Conservation (phyloP, 495 filamentous ascomycete genomes). For the Xylaria curta region DNA sequence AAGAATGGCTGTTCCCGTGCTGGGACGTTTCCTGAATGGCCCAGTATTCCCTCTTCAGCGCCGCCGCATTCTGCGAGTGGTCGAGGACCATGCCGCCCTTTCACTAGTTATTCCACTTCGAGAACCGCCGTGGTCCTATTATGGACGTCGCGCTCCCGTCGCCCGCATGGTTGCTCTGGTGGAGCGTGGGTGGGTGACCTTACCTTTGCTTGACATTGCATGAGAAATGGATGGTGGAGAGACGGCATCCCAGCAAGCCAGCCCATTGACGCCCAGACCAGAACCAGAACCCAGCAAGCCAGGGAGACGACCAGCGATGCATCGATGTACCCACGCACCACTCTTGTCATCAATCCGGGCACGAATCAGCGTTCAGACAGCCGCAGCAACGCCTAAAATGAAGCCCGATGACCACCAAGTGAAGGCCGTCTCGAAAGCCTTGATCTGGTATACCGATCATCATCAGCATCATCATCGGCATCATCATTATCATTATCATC, state of each 20-base stretch:
- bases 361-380: conserved; percentile 24
- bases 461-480: background rate
- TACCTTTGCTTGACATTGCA: conserved; percentile 17
- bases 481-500: background rate
- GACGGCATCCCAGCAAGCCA: background rate
- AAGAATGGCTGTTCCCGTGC: background rate
- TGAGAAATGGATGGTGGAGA: conserved; percentile 14
- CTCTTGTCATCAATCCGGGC: conserved; percentile 28
- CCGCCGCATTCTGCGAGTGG: conserved; percentile 24
- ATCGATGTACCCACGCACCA: conserved; percentile 18
- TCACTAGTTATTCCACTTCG: conserved; percentile 14
- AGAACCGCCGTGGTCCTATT: conserved; percentile 11
- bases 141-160: conserved; percentile 3
- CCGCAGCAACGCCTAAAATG: conserved; percentile 17
- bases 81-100: background rate
- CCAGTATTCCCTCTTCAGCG: conserved; percentile 13
- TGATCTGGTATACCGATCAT: background rate
- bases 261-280: conserved; percentile 10
- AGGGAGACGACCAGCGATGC: conserved; percentile 8
- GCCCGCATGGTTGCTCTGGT: conserved; percentile 3
- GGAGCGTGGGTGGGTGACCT: conserved; percentile 9
- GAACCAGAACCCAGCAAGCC: background rate
- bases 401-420: conserved; percentile 19
- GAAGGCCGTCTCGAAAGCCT: background rate
- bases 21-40: conserved; percentile 16